These are phyloP conservation scores for Coemansia sp. DNA, from an alignment of 192 early-diverging fungal genomes.

Conservation along the genomic window DNA sequence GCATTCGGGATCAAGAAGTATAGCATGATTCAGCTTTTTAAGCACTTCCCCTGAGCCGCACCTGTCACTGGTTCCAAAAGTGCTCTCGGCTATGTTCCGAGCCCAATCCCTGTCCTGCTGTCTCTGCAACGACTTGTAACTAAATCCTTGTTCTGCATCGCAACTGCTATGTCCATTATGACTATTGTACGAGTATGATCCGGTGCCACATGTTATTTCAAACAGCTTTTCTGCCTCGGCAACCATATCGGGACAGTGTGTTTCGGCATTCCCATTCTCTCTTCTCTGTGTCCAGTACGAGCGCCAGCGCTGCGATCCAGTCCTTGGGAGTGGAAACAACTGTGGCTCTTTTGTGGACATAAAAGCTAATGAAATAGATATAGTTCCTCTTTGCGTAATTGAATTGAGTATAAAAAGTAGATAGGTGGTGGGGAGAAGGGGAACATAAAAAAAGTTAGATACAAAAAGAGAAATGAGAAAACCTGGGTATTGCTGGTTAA, in stretches of 20 bases:
- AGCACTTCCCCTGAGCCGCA: background rate
- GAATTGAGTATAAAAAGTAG: too few species aligned
- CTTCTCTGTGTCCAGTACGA: constrained; percentile 15
- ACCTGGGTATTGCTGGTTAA: background rate
- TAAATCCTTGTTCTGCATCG: background rate
- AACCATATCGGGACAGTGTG: constrained; percentile 18
- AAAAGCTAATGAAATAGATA: background rate
- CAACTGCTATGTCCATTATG: background rate
- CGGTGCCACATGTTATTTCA: constrained; percentile 6
- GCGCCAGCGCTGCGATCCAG: constrained; percentile 22
- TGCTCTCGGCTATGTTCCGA: constrained; percentile 20
- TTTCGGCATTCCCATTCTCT: constrained; percentile 18
- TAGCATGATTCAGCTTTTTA: constrained; percentile 18
- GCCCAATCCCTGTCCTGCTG: constrained; percentile 31
- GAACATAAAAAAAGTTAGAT: background rate
- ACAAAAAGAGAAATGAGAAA: background rate
- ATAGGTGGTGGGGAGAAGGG: background rate
- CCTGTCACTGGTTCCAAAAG: constrained; percentile 1
- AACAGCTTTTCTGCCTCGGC: constrained; percentile 24
- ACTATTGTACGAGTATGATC: background rate
- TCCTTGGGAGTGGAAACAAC: constrained; percentile 17
- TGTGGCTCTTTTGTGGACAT: background rate
- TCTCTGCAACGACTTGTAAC: constrained; percentile 14
- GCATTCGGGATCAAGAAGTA: constrained; percentile 21
- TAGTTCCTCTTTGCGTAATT: background rate